Base-by-base conservation (phyloP, 2,329 filamentous ascomycete genomes). In the Pseudogymnoascus sp. region DNA sequence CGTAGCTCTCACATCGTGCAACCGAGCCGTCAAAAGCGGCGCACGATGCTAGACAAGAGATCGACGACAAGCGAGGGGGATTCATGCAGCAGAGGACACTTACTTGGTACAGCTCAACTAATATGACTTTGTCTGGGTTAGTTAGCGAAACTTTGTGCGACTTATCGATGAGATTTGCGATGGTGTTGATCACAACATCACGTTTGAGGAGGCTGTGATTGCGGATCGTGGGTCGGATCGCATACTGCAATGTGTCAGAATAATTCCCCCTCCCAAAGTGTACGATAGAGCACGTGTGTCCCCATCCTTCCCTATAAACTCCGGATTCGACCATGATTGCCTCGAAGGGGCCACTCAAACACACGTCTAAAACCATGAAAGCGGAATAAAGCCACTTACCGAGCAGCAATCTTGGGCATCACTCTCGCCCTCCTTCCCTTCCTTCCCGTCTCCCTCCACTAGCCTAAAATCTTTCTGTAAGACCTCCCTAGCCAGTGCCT, bases 71-170 rank as follows among this genome's bases (percentile, higher is more conserved):
- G 37, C 16, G 40, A 19, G 31, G 3, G 4, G 31, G 31, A 33
- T 33, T 33, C 31, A 33, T 33, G 24, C 21, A 42, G 3, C 19
- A 60, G 19, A 29, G 24, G 56, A 3, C 31, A 72, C 79, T 68
- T 81, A 90, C 90, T 82, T 91, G 86, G 74, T 89, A 93, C 63
- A 95, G 82, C 70, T 95, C 90, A 63, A 95, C 85, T 65, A 93
- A 76, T 68, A 95, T 87, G 33, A 93, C 84, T 72, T 90, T 85
- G 76, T 93, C 89, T 35, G 90, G 89, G n/a, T 81, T 82, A 59
- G 81, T 83, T n/a, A 96, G 81, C 70, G 93, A 86, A 64, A 95
- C 91, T 70, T 86, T 88, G 75, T 95, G 90, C 40, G 81, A 80
- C 8, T 81, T 77, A 60, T 86, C 85, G 65, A 92, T 83, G 31